Conservation (phyloP, 306 rosid species). For the Pterocarpus santalinus region DNA sequence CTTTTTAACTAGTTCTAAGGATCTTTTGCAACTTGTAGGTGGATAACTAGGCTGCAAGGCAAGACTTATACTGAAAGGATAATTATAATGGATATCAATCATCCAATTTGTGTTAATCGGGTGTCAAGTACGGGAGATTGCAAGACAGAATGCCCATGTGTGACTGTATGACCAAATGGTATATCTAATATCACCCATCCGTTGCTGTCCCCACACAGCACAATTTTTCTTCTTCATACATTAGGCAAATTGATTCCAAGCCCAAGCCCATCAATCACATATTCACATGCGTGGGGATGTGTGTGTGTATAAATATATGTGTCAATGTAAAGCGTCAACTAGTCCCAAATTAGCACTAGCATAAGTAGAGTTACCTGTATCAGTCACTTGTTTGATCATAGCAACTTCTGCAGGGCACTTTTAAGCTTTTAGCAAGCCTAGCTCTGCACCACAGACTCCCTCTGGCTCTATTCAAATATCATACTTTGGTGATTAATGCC, state of each 20-base stretch:
- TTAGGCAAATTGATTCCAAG: conserved; percentile 62
- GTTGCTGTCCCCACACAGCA: conserved; percentile 77
- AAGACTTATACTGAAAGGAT: conserved; percentile 34
- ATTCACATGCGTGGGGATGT: neutral
- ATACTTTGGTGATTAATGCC: conserved; percentile 42
- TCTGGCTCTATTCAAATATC: conserved; percentile 62
- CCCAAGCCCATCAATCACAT: conserved; percentile 78
- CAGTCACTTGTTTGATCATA: conserved; percentile 8
- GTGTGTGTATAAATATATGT: conserved; percentile 16
- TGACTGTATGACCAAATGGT: conserved; percentile 55
- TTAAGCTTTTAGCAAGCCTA: conserved; percentile 40
- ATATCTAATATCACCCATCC: conserved; percentile 75
- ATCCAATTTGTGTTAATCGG: conserved; percentile 42
- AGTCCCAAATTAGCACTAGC: conserved; percentile 45
- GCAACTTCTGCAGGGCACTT: conserved; percentile 7
- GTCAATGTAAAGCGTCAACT: conserved; percentile 46
- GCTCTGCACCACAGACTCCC: conserved; percentile 31
- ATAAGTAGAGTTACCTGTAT: conserved; percentile 27
- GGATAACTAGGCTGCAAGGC: neutral
- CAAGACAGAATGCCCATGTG: conserved; percentile 64
- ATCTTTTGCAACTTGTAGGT: conserved; percentile 43
- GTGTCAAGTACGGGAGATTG: conserved; percentile 41
- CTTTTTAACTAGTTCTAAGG: conserved; percentile 21
- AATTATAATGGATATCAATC: conserved; percentile 44
- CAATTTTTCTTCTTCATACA: conserved; percentile 59